Evolutionary conservation across 805 yeast genomes (phyloP).

Genomic region (Ogataea nonfermentans): DNA sequence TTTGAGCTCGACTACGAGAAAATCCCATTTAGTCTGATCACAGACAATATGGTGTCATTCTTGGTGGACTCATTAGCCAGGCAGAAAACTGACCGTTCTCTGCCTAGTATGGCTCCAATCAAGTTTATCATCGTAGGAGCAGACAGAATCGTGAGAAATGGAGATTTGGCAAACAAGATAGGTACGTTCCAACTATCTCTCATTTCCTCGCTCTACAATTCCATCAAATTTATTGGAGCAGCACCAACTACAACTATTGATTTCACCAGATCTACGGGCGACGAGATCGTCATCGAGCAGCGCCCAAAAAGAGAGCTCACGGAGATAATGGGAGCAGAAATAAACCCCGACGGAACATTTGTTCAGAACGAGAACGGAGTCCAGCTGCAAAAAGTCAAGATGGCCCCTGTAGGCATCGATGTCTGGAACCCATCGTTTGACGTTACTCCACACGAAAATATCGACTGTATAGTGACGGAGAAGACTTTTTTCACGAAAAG

Average conservation of each 20-base stretch:
- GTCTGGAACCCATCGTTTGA: constrained; percentile 99
- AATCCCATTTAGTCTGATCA: constrained; percentile 83
- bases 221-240: constrained; percentile 84
- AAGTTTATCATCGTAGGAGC: constrained; percentile 92
- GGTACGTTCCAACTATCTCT: constrained; percentile 90
- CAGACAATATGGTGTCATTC: constrained; percentile 90
- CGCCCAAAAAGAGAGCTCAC: constrained; percentile 81
- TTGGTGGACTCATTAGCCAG: constrained; percentile 50
- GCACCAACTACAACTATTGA: constrained; percentile 95
- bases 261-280: constrained; percentile 61
- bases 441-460: constrained; percentile 78
- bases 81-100: constrained; percentile 23
- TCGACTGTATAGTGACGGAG: constrained; percentile 91
- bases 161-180: constrained; percentile 95
- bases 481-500: constrained; percentile 52
- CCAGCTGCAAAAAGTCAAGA: constrained; percentile 53
- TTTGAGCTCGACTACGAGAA: constrained; percentile 82
- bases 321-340: constrained; percentile 65
- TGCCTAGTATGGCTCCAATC: constrained; percentile 55
- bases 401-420: constrained; percentile 79
- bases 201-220: constrained; percentile 59
- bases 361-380: constrained; percentile 29
- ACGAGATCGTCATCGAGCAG: constrained; percentile 79
- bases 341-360: constrained; percentile 35
- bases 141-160: constrained; percentile 88